Percentiles rank a stretch among this genome's conserved stretches.
Evolutionary conservation across 2,329 filamentous ascomycete genomes (phyloP).

Genomic region (Periconia sp.): DNA sequence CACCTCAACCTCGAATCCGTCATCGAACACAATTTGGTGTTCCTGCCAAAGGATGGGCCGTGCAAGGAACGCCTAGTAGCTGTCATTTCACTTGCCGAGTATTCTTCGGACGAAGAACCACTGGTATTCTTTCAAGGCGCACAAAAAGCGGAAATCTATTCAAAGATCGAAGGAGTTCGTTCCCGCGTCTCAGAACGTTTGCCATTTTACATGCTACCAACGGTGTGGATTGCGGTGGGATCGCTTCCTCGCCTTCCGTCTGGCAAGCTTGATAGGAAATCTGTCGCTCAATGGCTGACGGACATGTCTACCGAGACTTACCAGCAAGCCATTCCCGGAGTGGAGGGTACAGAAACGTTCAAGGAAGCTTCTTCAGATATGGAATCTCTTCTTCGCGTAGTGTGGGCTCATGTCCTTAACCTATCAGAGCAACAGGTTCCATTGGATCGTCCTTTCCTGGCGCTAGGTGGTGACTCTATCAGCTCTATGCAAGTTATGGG

Average conservation of each 20-base stretch:
- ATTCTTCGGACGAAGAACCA: slow-evolving; percentile 23
- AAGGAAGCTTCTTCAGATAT: slow-evolving; percentile 11
- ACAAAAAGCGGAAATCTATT: slow-evolving; percentile 3
- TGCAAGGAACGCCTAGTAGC: slow-evolving; percentile 45
- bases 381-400: slow-evolving; percentile 23
- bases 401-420: slow-evolving; percentile 37
- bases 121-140: slow-evolving; percentile 11
- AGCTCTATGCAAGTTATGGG: slow-evolving; percentile 54
- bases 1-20: slow-evolving; percentile 19
- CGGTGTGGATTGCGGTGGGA: slow-evolving; percentile 17
- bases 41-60: slow-evolving; percentile 43
- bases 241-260: slow-evolving; percentile 19
- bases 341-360: neutral
- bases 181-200: slow-evolving; percentile 6
- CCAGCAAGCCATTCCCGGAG: slow-evolving; percentile 15
- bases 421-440: slow-evolving; percentile 25
- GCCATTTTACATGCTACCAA: slow-evolving; percentile 12
- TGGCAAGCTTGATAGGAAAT: slow-evolving; percentile 19
- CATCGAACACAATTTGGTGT: slow-evolving; percentile 32
- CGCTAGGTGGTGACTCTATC: slow-evolving; percentile 53
- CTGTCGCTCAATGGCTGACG: slow-evolving; percentile 14
- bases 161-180: slow-evolving; percentile 6
- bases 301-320: slow-evolving; percentile 18
- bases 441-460: slow-evolving; percentile 43
- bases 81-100: slow-evolving; percentile 41